Base-by-base conservation (phyloP, 306 rosid species). In the Ceratonia siliqua region DNA sequence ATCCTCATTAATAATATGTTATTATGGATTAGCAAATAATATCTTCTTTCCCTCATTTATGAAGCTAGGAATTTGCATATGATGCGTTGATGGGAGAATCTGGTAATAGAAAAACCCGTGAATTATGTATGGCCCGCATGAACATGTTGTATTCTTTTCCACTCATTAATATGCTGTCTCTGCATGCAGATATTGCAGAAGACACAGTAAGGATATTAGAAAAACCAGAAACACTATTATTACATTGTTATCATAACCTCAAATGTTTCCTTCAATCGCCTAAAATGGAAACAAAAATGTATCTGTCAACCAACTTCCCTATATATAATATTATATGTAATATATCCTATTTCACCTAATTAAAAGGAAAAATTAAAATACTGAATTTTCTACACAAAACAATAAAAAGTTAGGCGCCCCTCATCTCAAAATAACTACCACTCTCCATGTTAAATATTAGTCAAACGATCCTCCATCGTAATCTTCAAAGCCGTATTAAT, bases 21-120 rank as follows among this genome's bases (percentile, higher is more conserved):
- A n/a, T n/a, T n/a, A n/a, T n/a, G n/a, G n/a, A n/a, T n/a, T n/a
- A n/a, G n/a, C n/a, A n/a, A n/a, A n/a, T n/a, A n/a, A n/a, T n/a
- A n/a, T n/a, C n/a, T n/a, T n/a, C n/a, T n/a, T n/a, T n/a, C n/a
- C n/a, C n/a, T n/a, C n/a, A n/a, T n/a, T n/a, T n/a, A n/a, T n/a
- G n/a, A n/a, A 41, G 73, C 6, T 22, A 58, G 65, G 61, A 27
- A 42, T 8, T 70, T 79, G 76, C 38, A 63, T 32, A 28, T 15
- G 73, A 28, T 15, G 73, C 13, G 71, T 75, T 75, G 78, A 76
- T 77, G 75, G 57, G 71, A 82, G 94, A 87, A 89, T 91, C 91
- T 85, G 68, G 86, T 15, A 86, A 79, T 79, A 87, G 91, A 77
- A 85, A 83, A 87, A 84, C 97, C 97, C 97, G 94, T 91, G 94